These are phyloP conservation scores for Nemania diffusa DNA, from an alignment of 2,329 filamentous ascomycete genomes.

Conservation along the genomic window DNA sequence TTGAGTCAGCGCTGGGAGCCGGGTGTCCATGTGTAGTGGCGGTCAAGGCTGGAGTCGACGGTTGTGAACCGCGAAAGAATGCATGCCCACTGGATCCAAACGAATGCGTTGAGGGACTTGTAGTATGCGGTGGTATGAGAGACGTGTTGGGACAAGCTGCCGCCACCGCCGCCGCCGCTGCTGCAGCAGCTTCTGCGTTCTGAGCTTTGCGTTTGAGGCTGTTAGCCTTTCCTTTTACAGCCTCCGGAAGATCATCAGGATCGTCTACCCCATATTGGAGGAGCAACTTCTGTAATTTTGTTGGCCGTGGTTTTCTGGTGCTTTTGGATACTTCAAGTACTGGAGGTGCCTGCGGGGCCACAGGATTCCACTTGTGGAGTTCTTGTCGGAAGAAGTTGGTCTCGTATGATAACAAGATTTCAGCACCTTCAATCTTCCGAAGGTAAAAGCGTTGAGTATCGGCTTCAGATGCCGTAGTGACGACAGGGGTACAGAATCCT, in stretches of 20 bases:
- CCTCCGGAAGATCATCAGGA: constrained; percentile 87
- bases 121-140: constrained; percentile 44
- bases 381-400: constrained; percentile 99
- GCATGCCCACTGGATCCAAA: constrained; percentile 48
- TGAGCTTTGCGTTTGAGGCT: constrained; percentile 77
- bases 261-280: constrained; percentile 88
- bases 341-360: constrained; percentile 86
- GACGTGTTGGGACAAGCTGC: constrained; percentile 32
- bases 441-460: constrained; percentile 94
- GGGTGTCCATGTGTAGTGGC: constrained; percentile 51
- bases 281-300: constrained; percentile 96
- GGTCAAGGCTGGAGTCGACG: constrained; percentile 51
- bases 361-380: constrained; percentile 92
- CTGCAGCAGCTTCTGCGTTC: constrained; percentile 64
- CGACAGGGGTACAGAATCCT: constrained; percentile 81
- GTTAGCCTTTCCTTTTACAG: constrained; percentile 81
- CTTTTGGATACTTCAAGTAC: constrained; percentile 88
- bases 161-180: constrained; percentile 42
- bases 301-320: constrained; percentile 93
- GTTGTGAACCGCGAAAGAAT: constrained; percentile 53
- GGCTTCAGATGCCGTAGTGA: constrained; percentile 85
- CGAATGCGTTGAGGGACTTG: constrained; percentile 51
- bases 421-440: constrained; percentile 95
- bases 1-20: constrained; percentile 49
- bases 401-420: constrained; percentile 89